A percentile compares a stretch with the other conserved stretches of the same genome.
These are phyloP conservation scores for Paraphoma sp. DNA, from an alignment of 2,329 filamentous ascomycete genomes.

Conservation along the genomic window DNA sequence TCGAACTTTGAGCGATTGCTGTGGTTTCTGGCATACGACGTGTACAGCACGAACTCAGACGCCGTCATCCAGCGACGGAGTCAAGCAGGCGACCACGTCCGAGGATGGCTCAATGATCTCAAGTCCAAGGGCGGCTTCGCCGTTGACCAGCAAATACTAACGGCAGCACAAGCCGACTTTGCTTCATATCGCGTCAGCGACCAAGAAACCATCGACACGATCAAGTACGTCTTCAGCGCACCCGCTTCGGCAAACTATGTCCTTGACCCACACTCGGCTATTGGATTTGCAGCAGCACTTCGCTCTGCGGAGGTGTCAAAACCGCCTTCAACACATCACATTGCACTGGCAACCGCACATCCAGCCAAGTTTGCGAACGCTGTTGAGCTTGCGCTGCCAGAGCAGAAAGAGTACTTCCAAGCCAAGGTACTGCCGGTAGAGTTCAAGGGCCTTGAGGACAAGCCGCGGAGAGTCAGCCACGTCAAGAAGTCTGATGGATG, in stretches of 20 bases:
- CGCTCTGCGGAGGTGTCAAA: constrained; percentile 67
- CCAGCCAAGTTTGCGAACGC: constrained; percentile 92
- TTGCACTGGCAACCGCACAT: constrained; percentile 91
- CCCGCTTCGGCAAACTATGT: constrained; percentile 68
- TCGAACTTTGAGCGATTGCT: constrained; percentile 96
- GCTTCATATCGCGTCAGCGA: constrained; percentile 76
- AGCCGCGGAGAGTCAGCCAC: constrained; percentile 74
- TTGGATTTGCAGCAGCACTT: constrained; percentile 79
- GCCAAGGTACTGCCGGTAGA: constrained; percentile 78
- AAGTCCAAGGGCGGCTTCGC: constrained; percentile 84
- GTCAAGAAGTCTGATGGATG: constrained; percentile 71
- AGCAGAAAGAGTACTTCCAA: constrained; percentile 77
- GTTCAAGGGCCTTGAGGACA: constrained; percentile 78
- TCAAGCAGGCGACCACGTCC: constrained; percentile 74
- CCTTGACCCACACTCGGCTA: constrained; percentile 90
- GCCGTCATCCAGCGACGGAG: constrained; percentile 54
- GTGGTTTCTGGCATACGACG: constrained; percentile 82
- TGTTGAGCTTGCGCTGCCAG: constrained; percentile 78
- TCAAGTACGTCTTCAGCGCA: constrained; percentile 56
- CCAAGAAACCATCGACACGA: constrained; percentile 56
- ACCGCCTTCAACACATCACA: constrained; percentile 65
- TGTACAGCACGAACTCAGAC: constrained; percentile 48
- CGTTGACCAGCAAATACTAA: constrained; percentile 76
- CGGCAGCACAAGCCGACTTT: constrained; percentile 75
- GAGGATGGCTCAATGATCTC: constrained; percentile 77